Conservation (phyloP, 352 stramenopile genomes). For the Pythium folliculosum region DNA sequence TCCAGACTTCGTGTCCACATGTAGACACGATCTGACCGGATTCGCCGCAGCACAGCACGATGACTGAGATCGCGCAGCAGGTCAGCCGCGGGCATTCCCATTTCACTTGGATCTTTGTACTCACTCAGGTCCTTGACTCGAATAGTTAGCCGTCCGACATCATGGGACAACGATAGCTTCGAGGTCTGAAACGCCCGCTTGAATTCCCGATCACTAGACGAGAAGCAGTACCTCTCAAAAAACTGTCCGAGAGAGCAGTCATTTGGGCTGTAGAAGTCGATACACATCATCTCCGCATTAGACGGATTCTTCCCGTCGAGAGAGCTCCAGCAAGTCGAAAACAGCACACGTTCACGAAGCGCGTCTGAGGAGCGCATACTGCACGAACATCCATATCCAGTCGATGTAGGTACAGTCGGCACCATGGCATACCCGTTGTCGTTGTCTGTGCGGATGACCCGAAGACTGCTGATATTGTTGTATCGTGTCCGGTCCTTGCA, state of each 20-base stretch:
- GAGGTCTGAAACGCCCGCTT: constrained; percentile 78
- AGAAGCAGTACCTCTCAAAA: constrained; percentile 79
- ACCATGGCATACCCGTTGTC: constrained; percentile 11
- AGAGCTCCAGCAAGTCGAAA: constrained; percentile 86
- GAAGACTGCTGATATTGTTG: constrained; percentile 84
- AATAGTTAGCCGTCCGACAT: constrained; percentile 72
- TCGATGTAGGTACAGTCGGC: constrained; percentile 20
- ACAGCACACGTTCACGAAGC: constrained; percentile 71
- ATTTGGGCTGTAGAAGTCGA: constrained; percentile 85
- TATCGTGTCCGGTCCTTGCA: constrained; percentile 83
- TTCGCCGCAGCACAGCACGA: constrained; percentile 52
- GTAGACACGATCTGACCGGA: constrained; percentile 63
- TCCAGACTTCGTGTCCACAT: constrained; percentile 69
- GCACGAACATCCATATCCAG: constrained; percentile 49
- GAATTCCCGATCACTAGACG: constrained; percentile 65
- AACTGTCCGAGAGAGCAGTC: constrained; percentile 87
- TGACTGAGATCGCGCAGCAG: constrained; percentile 67
- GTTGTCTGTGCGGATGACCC: constrained; percentile 40
- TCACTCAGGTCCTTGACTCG: constrained; percentile 72
- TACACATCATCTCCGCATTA: constrained; percentile 88
- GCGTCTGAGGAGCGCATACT: constrained; percentile 56
- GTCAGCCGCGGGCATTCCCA: constrained; percentile 49
- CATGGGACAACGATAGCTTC: constrained; percentile 84
- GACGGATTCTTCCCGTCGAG: constrained; percentile 75
- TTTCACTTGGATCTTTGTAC: constrained; percentile 64